Conservation (phyloP, 495 filamentous ascomycete genomes). For the Jackrogersella multiformis region DNA sequence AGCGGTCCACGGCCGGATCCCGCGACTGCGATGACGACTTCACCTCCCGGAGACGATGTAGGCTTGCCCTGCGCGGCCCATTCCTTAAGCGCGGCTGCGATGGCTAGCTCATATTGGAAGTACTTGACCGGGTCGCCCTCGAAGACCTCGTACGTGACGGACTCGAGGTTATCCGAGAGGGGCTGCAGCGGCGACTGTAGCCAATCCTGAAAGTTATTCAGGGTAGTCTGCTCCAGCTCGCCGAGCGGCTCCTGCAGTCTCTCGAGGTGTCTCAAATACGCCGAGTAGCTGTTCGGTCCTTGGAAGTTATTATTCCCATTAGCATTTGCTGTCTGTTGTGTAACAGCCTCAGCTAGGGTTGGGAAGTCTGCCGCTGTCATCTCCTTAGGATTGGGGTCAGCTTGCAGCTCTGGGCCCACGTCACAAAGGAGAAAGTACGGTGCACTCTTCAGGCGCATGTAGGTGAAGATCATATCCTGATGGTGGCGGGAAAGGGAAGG, state of each 20-base stretch:
- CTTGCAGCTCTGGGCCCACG: constrained; percentile 67
- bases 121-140: constrained; percentile 99
- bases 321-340: constrained; percentile 48
- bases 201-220: constrained; percentile 79
- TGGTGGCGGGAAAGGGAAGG: constrained; percentile 84
- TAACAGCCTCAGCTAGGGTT: constrained; percentile 68
- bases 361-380: constrained; percentile 65
- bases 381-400: constrained; percentile 32
- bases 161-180: constrained; percentile 94
- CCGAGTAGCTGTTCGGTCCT: constrained; percentile 67
- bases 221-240: constrained; percentile 54
- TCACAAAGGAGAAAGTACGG: constrained; percentile 86
- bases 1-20: constrained; percentile 92
- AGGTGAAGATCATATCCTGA: constrained; percentile 78
- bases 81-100: constrained; percentile 81
- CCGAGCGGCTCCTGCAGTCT: constrained; percentile 74
- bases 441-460: constrained; percentile 80
- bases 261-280: constrained; percentile 85
- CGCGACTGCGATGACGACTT: constrained; percentile 89
- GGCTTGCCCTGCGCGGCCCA: constrained; percentile 77
- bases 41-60: constrained; percentile 70
- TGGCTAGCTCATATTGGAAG: constrained; percentile 89
- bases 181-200: constrained; percentile 94
- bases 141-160: constrained; percentile 97
- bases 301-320: constrained; percentile 34